Evolutionary conservation across 2,329 filamentous ascomycete genomes (phyloP), one percentile per base, ranked within the genome.

Genomic region (Hypomyces perniciosus): DNA sequence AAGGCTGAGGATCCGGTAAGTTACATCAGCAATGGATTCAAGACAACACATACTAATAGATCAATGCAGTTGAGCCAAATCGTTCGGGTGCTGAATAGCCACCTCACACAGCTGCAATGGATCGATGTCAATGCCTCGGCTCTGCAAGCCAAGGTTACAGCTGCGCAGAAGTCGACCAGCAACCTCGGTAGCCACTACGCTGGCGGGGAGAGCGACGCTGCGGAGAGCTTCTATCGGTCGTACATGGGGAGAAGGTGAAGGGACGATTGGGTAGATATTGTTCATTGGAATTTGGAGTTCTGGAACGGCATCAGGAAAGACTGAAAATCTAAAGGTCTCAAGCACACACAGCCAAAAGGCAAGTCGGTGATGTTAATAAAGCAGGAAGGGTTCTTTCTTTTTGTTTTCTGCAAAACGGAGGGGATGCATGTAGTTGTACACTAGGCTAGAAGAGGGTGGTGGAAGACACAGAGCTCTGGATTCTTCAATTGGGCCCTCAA

Each of bases 51-150:
- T 39, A 46, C 59, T 66, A 62, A 65, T 61, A 51, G 40, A 46
- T 46, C 44, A 54, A 51, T 12, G 42, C 65, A 96, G 86, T 78
- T 97, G 64, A 92, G 90, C 59, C 90, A 96, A 70, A 95, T 99
- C 62, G 92, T 97, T 48, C 86, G 90, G 56, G 90, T 97, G 45
- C 84, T 99, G 59, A 99, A 99, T 68, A 84, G 86, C 27, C 93
- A 99, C 68, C 82, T 99, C 35, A 84, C 85, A 34, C 91, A 96
- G 69, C 78, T 99, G 54, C 92, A 96, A 70, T 88, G 87, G 73
- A 97, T 99, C 67, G 92, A 97, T 65, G 82, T 84, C 57, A 91
- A 92, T 57, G 88, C 92, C 34, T 80, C 84, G 12, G 80, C 85
- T 31, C 76, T 97, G 48, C 88, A 95, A 67, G 78, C 84, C 53